A percentile compares a stretch with the other conserved stretches of the same genome.
phyloP scores from a whole-genome alignment of 352 stramenopile species.

The Pythium vanterpoolii region DNA sequence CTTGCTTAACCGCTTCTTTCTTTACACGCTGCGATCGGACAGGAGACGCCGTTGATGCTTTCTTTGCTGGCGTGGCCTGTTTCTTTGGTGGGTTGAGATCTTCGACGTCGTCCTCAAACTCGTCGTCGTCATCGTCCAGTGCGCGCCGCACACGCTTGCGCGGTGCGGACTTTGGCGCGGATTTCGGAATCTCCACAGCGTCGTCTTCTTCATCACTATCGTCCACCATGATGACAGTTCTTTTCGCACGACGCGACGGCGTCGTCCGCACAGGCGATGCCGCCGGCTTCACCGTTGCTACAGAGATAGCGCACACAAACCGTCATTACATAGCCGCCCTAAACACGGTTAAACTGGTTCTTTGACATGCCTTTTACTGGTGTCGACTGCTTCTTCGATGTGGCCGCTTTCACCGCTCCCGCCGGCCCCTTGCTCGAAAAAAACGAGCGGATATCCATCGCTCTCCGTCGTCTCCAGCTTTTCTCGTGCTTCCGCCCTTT shows the following conservation, averaged over 20 bases:
- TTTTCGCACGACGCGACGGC: conserved; percentile 33
- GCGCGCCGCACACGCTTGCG: conserved; percentile 37
- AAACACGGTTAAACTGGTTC: background rate
- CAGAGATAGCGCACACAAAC: background rate
- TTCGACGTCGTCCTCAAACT: conserved; percentile 22
- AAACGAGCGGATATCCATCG: conserved; percentile 86
- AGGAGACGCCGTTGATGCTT: background rate
- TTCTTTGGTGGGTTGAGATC: conserved; percentile 15
- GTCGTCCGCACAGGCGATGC: conserved; percentile 22
- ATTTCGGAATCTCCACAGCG: conserved; percentile 24
- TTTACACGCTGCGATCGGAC: conserved; percentile 1
- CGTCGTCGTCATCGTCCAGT: conserved; percentile 28
- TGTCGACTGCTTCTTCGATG: conserved; percentile 16
- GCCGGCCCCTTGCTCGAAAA: conserved; percentile 54
- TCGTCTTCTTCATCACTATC: conserved; percentile 43
- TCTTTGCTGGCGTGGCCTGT: background rate
- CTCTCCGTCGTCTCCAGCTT: background rate
- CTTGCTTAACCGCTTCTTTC: background rate
- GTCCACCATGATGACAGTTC: conserved; percentile 48
- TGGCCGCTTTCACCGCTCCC: conserved; percentile 5
- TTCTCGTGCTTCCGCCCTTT: background rate
- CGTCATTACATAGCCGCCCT: background rate
- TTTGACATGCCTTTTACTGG: conserved; percentile 15
- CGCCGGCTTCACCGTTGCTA: conserved; percentile 4
- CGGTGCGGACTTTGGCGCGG: conserved; percentile 16